phyloP scores from a whole-genome alignment of 805 yeast species.

The Yamadazyma philogaea region DNA sequence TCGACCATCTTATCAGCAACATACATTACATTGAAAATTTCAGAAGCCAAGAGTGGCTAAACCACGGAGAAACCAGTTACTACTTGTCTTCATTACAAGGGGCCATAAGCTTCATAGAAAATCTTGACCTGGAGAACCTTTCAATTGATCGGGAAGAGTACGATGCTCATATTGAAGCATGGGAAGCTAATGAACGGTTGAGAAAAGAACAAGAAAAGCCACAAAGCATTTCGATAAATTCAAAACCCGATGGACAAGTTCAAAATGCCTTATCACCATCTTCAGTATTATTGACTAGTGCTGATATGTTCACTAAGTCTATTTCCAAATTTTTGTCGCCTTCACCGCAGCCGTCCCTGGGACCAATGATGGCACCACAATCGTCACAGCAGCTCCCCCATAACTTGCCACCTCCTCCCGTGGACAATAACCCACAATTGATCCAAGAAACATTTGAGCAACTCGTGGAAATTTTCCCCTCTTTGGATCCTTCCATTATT shows the following conservation, averaged over 20 bases:
- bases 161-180: constrained; percentile 51
- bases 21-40: constrained; percentile 82
- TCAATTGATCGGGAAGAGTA: constrained; percentile 62
- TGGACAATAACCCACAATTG: not conserved
- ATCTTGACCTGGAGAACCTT: constrained; percentile 53
- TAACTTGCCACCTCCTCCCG: not conserved
- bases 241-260: constrained; percentile 14
- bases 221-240: constrained; percentile 12
- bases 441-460: constrained; percentile 36
- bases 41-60: constrained; percentile 67
- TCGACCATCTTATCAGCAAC: constrained; percentile 68
- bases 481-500: constrained; percentile 62
- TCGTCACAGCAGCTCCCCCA: constrained; percentile 1
- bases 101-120: constrained; percentile 75
- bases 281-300: constrained; percentile 40
- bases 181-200: constrained; percentile 38
- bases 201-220: constrained; percentile 10
- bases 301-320: constrained; percentile 51
- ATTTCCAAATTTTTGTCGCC: constrained; percentile 41
- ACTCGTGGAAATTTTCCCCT: constrained; percentile 71
- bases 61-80: constrained; percentile 84
- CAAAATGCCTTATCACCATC: constrained; percentile 32
- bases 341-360: constrained; percentile 27
- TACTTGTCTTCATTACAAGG: constrained; percentile 88
- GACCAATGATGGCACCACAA: not conserved